These are phyloP conservation scores for Plectosphaerella sp. DNA, from an alignment of 2,329 filamentous ascomycete species.

Conservation along the genomic window DNA sequence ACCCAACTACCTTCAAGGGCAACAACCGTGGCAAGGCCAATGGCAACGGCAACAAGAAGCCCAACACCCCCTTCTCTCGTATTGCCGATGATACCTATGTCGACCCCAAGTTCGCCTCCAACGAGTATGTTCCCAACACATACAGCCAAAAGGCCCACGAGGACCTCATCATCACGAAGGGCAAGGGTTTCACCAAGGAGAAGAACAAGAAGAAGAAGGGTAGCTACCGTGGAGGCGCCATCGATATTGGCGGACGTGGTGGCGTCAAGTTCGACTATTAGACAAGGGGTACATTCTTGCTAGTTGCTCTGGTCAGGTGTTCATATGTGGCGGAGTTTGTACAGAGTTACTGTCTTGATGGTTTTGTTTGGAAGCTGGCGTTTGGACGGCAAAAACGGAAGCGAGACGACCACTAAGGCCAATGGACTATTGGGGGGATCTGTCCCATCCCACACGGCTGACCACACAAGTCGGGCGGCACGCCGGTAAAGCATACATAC, in stretches of 20 bases:
- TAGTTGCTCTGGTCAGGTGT: neutral
- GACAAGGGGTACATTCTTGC: constrained; percentile 9
- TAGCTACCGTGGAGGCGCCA: constrained; percentile 81
- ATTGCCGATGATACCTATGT: constrained; percentile 66
- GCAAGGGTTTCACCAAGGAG: constrained; percentile 98
- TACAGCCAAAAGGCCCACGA: constrained; percentile 87
- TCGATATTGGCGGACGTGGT: constrained; percentile 78
- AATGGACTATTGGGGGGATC: too few relatives aligned
- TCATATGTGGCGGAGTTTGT: too few relatives aligned
- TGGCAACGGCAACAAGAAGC: constrained; percentile 43
- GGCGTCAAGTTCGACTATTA: constrained; percentile 94
- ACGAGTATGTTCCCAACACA: constrained; percentile 76
- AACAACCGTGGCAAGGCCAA: constrained; percentile 29
- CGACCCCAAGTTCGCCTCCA: constrained; percentile 67
- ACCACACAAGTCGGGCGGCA: too few relatives aligned
- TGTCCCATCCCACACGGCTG: too few relatives aligned
- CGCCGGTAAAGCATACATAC: too few relatives aligned
- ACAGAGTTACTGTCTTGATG: too few relatives aligned
- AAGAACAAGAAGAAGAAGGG: constrained; percentile 99
- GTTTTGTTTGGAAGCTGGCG: too few relatives aligned
- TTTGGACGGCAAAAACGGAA: too few relatives aligned
- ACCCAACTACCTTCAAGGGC: constrained; percentile 30
- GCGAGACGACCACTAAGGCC: too few relatives aligned
- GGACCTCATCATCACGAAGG: constrained; percentile 84
- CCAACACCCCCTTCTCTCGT: constrained; percentile 70